Evolutionary conservation across 805 yeast genomes (phyloP).

Genomic region (Spathaspora girioi): DNA sequence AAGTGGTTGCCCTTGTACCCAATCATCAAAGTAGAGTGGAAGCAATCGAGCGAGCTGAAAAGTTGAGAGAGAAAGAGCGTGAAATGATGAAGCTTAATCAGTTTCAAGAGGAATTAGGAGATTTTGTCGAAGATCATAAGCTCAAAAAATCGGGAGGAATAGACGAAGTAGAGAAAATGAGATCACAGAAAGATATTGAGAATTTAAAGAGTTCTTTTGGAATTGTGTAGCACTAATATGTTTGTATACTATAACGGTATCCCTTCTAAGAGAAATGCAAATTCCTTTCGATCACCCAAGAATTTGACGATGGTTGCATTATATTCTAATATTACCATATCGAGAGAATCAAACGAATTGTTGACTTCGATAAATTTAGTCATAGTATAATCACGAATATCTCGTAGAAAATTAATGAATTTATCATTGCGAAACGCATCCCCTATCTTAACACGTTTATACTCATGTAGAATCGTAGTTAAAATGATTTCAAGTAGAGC

Average conservation of each 20-base stretch:
- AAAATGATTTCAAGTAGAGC: background rate
- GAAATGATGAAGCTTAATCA: constrained; percentile 53
- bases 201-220: constrained; percentile 52
- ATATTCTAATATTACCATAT: background rate
- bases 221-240: constrained; percentile 14
- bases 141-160: constrained; percentile 85
- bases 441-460: background rate
- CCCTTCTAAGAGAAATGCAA: background rate
- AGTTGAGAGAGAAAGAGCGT: constrained; percentile 67
- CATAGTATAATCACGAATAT: background rate
- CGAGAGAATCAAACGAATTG: background rate
- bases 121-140: constrained; percentile 74
- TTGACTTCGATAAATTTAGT: background rate
- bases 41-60: constrained; percentile 87
- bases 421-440: constrained; percentile 1
- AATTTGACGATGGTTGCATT: background rate
- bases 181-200: constrained; percentile 67
- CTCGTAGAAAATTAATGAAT: constrained; percentile 1
- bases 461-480: background rate
- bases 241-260: constrained; percentile 1
- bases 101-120: constrained; percentile 82
- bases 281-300: background rate
- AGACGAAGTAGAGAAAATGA: constrained; percentile 72
- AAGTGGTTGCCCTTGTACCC: constrained; percentile 76
- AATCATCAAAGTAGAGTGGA: constrained; percentile 81